A percentile compares a stretch with the other conserved stretches of the same genome.
Evolutionary conservation across 2,329 filamentous ascomycete genomes (phyloP).

Genomic region (Colletotrichum liaoningense): DNA sequence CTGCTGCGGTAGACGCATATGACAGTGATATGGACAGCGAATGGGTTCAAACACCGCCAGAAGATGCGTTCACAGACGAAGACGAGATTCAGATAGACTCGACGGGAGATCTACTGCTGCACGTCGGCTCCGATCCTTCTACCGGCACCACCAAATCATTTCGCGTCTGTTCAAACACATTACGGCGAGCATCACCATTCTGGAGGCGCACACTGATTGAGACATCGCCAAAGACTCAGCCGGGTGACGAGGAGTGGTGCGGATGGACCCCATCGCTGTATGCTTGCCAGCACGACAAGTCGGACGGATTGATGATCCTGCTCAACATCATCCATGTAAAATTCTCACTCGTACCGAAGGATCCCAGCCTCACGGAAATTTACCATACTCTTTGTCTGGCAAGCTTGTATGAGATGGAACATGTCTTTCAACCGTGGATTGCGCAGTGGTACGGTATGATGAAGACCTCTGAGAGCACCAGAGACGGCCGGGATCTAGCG

Average conservation of each 20-base stretch:
- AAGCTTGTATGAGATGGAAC: slow-evolving; percentile 28
- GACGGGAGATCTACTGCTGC: slow-evolving; percentile 16
- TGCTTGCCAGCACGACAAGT: slow-evolving; percentile 23
- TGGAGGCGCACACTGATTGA: slow-evolving; percentile 21
- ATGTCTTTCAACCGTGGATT: slow-evolving; percentile 29
- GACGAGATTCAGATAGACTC: slow-evolving; percentile 23
- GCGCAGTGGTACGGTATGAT: slow-evolving; percentile 10
- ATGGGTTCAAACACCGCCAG: slow-evolving; percentile 22
- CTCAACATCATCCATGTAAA: slow-evolving; percentile 26
- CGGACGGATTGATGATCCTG: slow-evolving; percentile 10
- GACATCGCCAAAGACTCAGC: not conserved
- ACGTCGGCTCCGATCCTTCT: not conserved
- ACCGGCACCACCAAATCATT: slow-evolving; percentile 9
- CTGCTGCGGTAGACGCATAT: not conserved
- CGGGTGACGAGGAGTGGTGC: slow-evolving; percentile 1
- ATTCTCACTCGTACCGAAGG: slow-evolving; percentile 9
- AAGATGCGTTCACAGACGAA: slow-evolving; percentile 4
- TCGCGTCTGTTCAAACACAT: slow-evolving; percentile 21
- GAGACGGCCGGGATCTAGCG: not conserved
- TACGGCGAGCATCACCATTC: slow-evolving; percentile 26
- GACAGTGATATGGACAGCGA: slow-evolving; percentile 25
- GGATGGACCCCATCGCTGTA: slow-evolving; percentile 7
- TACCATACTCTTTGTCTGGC: slow-evolving; percentile 21
- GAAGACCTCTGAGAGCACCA: not conserved
- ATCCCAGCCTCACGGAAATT: not conserved